Percentiles rank a stretch among this genome's conserved stretches.
These are phyloP conservation scores for Cordyceps cateniannulata DNA, from an alignment of 2,329 filamentous ascomycete genomes.

Conservation along the genomic window DNA sequence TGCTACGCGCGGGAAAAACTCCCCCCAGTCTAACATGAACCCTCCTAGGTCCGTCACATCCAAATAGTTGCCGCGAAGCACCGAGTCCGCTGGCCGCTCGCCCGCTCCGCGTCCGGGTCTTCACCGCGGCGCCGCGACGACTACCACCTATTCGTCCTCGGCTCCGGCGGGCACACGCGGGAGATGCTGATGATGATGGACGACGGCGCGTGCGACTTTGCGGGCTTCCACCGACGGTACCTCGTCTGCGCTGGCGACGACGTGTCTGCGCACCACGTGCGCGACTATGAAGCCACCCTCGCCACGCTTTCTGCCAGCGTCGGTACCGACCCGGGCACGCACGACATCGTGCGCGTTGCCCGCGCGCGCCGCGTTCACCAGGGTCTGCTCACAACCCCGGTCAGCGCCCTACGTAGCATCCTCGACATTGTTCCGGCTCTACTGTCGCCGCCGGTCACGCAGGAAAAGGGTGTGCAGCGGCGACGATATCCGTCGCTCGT, in stretches of 20 bases:
- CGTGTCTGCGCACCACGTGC: constrained; percentile 60
- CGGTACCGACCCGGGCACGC: constrained; percentile 37
- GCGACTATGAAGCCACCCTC: constrained; percentile 39
- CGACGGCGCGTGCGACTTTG: constrained; percentile 45
- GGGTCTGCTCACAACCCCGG: constrained; percentile 63
- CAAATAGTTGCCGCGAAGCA: constrained; percentile 21
- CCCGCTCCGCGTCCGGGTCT: neutral
- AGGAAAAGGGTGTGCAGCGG: too few relatives aligned
- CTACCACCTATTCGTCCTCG: constrained; percentile 74
- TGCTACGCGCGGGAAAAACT: neutral
- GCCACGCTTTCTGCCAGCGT: constrained; percentile 17
- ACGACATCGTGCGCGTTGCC: constrained; percentile 61
- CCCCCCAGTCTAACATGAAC: constrained; percentile 5
- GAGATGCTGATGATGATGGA: constrained; percentile 87
- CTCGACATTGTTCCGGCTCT: constrained; percentile 54
- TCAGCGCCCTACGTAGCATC: constrained; percentile 62
- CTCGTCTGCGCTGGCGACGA: constrained; percentile 70
- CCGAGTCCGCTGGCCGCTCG: constrained; percentile 12
- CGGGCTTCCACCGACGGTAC: constrained; percentile 67
- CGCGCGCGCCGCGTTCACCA: constrained; percentile 81
- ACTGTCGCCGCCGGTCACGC: constrained; percentile 26
- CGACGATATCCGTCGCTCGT: constrained; percentile 63
- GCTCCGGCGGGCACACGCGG: constrained; percentile 88
- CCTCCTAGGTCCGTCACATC: constrained; percentile 24
- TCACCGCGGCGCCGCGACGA: constrained; percentile 18